phyloP scores from a whole-genome alignment of 768 basidiomycete genomes.

The Hysterangium stoloniferum region DNA sequence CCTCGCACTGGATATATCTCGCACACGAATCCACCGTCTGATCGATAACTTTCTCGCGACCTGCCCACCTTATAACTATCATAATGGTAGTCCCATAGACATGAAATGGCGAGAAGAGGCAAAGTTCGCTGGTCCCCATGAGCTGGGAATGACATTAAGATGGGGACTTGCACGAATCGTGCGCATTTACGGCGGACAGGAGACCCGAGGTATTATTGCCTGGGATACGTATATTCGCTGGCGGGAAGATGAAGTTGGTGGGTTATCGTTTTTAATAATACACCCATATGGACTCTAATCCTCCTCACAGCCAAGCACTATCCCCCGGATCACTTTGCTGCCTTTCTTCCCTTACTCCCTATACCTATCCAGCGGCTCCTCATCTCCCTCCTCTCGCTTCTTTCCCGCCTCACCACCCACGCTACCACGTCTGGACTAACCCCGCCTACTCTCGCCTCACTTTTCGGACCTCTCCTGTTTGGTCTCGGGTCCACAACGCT shows the following conservation, averaged over 20 bases:
- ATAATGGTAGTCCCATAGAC: constrained; percentile 10
- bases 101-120: constrained; percentile 70
- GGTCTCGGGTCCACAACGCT: constrained; percentile 55
- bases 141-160: constrained; percentile 84
- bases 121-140: constrained; percentile 74
- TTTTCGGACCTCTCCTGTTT: constrained; percentile 87
- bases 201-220: constrained; percentile 75
- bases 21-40: constrained; percentile 65
- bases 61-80: constrained; percentile 10
- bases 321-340: constrained; percentile 63
- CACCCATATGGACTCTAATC: constrained; percentile 17
- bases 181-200: constrained; percentile 57
- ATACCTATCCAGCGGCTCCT: constrained; percentile 53
- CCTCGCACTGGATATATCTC: constrained; percentile 77
- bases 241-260: constrained; percentile 76
- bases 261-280: constrained; percentile 23
- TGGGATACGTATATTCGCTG: constrained; percentile 83
- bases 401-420: constrained; percentile 77
- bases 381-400: constrained; percentile 67
- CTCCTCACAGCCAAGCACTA: constrained; percentile 32
- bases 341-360: constrained; percentile 50
- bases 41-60: constrained; percentile 67
- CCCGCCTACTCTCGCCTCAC: constrained; percentile 79
- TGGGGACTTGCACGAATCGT: constrained; percentile 86
- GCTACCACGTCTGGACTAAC: constrained; percentile 83